phyloP scores from a whole-genome alignment of 1,284 basidiomycete genomes.

The Sporisorium sorghi region DNA sequence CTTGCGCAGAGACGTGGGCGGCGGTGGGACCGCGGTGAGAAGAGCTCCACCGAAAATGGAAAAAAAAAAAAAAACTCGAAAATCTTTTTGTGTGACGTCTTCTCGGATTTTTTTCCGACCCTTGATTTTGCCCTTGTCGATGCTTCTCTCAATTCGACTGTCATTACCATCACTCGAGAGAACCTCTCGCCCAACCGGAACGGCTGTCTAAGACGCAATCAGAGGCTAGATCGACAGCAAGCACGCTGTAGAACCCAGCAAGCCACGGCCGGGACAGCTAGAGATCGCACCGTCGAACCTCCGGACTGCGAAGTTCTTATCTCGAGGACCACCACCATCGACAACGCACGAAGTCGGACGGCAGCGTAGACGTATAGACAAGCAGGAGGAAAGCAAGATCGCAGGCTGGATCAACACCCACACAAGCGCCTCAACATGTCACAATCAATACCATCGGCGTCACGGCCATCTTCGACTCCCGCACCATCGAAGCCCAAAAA shows the following conservation, averaged over 20 bases:
- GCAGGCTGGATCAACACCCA: not conserved
- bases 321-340: not conserved
- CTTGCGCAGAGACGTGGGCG: not conserved
- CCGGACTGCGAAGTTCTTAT: not conserved
- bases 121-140: constrained; percentile 1
- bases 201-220: no score
- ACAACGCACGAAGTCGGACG: not conserved
- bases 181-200: no score
- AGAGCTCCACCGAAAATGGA: not conserved
- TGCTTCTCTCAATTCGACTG: not conserved
- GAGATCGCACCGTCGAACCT: not conserved
- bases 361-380: not conserved
- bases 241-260: no score
- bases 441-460: constrained; percentile 11
- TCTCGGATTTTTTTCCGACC: not conserved
- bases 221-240: no score
- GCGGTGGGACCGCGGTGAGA: not conserved
- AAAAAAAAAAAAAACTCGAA: constrained; percentile 1
- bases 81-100: constrained; percentile 11
- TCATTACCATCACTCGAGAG: not conserved
- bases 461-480: not conserved
- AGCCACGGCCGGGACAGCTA: not conserved
- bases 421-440: constrained; percentile 14
- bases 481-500: constrained; percentile 18
- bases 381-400: not conserved